Evolutionary conservation across 441 rosid genomes (phyloP).

Genomic region (Erodium moschatum): DNA sequence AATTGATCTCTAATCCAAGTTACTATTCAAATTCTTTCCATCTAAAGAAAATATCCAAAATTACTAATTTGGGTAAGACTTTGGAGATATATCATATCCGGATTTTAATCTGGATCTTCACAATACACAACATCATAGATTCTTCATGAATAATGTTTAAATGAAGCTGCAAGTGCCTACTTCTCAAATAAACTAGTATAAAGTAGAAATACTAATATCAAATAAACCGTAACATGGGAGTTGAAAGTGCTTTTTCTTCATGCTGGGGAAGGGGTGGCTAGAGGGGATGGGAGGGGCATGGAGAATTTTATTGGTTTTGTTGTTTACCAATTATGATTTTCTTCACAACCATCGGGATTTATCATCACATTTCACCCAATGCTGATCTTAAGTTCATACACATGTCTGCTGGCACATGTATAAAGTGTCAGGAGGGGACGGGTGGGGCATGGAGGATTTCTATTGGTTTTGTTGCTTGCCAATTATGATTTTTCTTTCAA

Average conservation of each 20-base stretch:
- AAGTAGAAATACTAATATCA: background rate
- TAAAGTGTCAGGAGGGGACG: no score
- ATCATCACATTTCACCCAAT: no score
- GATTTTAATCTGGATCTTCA: background rate
- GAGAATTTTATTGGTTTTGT: background rate
- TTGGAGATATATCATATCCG: background rate
- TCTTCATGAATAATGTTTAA: background rate
- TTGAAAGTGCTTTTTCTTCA: background rate
- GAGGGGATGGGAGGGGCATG: background rate
- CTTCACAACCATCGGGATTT: no score
- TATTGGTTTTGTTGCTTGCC: no score
- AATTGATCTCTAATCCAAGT: no score
- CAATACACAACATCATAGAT: background rate
- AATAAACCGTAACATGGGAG: background rate
- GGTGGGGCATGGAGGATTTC: no score
- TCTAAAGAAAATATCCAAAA: no score
- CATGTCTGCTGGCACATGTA: no score
- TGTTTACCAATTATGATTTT: no score
- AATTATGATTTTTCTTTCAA: background rate
- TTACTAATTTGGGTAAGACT: background rate
- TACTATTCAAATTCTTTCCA: background rate
- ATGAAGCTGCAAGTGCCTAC: background rate
- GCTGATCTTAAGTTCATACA: no score
- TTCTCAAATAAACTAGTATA: no score
- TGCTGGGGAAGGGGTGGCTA: background rate